Evolutionary conservation across 306 rosid genomes (phyloP).

Genomic region (Cicer pinnatifidum): DNA sequence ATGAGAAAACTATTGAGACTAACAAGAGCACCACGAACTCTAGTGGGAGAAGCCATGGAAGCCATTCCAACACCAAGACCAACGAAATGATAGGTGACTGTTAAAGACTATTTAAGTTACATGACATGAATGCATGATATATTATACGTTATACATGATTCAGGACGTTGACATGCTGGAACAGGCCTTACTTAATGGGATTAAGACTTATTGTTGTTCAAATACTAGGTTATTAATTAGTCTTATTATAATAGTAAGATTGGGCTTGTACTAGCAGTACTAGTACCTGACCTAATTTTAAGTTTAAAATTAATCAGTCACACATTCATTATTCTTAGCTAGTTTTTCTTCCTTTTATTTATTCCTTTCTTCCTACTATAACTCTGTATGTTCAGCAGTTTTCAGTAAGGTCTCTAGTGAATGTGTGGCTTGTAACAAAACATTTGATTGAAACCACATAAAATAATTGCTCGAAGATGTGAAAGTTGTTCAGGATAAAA

Average conservation of each 20-base stretch:
- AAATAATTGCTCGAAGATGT: constrained; percentile 12
- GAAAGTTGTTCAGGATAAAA: background rate
- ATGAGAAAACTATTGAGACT: constrained; percentile 64
- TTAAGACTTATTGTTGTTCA: background rate
- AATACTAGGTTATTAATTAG: background rate
- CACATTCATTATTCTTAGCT: background rate
- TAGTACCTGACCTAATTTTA: background rate
- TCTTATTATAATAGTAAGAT: background rate
- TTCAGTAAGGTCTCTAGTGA: constrained; percentile 3
- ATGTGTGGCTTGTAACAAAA: background rate
- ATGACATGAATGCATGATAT: background rate
- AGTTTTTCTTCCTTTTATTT: constrained; percentile 1
- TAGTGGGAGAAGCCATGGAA: constrained; percentile 71
- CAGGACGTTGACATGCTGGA: background rate
- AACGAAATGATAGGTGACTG: constrained; percentile 34
- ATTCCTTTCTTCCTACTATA: background rate
- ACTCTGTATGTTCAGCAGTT: constrained; percentile 3
- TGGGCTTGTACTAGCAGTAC: background rate
- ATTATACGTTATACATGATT: background rate
- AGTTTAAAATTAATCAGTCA: background rate
- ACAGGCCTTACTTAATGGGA: background rate
- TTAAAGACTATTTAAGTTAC: background rate
- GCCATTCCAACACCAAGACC: constrained; percentile 80
- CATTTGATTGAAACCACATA: constrained; percentile 15
- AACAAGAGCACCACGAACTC: constrained; percentile 73